Evolutionary conservation across 192 early-diverging fungal species (phyloP), one percentile per base, ranked within the genome.

Genomic region (Coemansia aciculifera): DNA sequence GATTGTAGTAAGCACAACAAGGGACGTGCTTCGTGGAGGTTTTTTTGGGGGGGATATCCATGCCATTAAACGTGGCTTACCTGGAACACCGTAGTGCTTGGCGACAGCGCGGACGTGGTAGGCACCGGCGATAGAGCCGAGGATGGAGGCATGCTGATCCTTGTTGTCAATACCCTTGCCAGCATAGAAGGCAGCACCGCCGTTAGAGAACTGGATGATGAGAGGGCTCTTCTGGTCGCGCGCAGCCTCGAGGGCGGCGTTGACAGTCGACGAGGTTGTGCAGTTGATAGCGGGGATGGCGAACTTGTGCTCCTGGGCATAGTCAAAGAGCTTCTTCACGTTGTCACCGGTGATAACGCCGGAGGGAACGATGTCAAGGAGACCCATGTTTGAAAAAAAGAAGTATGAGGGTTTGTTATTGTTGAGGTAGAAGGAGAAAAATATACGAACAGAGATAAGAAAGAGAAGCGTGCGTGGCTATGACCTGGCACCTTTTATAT

Each of bases 271-370:
- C 24, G 94, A 92, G 40, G 92, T 91, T 73, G 94, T 96, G 89
- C 94, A 95, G 87, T 98, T 98, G 86, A 98, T 90, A 43, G 95
- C 94, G 54, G 95, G 94, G 84, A 98, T 98, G 72, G 95, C 95
- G 68, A 95, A 98, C 34, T 86, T 74, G 79, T 98, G 85, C 79
- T 95, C 75, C 71, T 83, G 85, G 31, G 87, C 88, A 61, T 89
- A 93, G 67, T 87, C 72, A 63, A 92, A 90, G 59, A 91, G 77
- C 86, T 92, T 94, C 84, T 87, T 87, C 76, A 96, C 88, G 83
- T 95, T 87, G 80, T 97, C 91, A 74, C 95, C 95, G 65, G 94
- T 94, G 76, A 97, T 84, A 78, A 97, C 95, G 63, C 95, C 95
- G 74, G 94, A 84, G 56, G 91, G 90, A 77, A 97, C 89, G 69